Conservation (phyloP, 1,284 basidiomycete genomes). For the Bondarzewia mesenterica region DNA sequence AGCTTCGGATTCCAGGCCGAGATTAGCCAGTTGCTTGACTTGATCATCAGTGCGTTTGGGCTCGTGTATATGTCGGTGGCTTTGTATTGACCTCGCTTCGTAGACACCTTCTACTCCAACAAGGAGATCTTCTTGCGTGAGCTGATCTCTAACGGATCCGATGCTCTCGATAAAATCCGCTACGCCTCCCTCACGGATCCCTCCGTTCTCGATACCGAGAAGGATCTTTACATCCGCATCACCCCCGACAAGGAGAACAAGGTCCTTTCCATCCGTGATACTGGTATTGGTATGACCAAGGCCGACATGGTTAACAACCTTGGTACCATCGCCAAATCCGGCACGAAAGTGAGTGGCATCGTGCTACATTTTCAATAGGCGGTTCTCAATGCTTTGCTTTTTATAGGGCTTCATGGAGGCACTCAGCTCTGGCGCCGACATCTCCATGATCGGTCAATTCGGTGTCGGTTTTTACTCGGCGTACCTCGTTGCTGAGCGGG, state of each 20-base stretch:
- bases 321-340: constrained; percentile 99
- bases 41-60: constrained; percentile 74
- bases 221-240: constrained; percentile 91
- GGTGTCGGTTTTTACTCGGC: constrained; percentile 99
- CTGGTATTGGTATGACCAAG: constrained; percentile 99
- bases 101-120: constrained; percentile 97
- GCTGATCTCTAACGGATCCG: constrained; percentile 86
- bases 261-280: constrained; percentile 86
- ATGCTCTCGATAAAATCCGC: constrained; percentile 97
- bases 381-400: constrained; percentile 3
- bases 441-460: constrained; percentile 91
- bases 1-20: constrained; percentile 94
- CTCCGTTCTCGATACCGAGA: constrained; percentile 77
- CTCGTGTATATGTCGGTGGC: constrained; percentile 7
- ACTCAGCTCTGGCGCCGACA: constrained; percentile 92
- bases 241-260: constrained; percentile 96
- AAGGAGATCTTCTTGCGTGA: constrained; percentile 99
- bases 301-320: constrained; percentile 98
- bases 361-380: constrained; percentile 3
- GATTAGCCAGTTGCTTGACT: constrained; percentile 89
- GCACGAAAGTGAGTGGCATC: constrained; percentile 62
- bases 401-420: constrained; percentile 94
- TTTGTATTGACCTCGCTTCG: constrained; percentile 8
- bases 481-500: constrained; percentile 97
- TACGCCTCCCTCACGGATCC: constrained; percentile 91